Evolutionary conservation across 306 rosid species (phyloP), one percentile per base, ranked within the genome.

Genomic region (Trifolium dubium): DNA sequence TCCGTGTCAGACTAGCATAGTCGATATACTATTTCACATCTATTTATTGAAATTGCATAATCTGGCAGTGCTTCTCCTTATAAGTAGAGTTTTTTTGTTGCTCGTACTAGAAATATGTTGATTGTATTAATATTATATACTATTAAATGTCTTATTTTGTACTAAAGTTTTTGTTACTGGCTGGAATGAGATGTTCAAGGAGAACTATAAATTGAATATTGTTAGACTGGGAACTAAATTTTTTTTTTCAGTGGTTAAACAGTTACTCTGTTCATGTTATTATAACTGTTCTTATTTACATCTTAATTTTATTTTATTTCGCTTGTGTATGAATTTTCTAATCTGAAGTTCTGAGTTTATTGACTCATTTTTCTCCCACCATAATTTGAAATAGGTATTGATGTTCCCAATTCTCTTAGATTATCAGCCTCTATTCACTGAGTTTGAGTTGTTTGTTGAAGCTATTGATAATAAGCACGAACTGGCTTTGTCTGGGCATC

Each of bases 381-480:
- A 28, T 58, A 40, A 17, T 69, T 72, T 83, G 67, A 64, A 77
- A 67, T 86, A 93, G 98, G 94, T 89, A 63, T 81, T 94, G 80
- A 91, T 91, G 97, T 91, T 82, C 83, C 98, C 98, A 67, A 59
- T 74, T 77, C 89, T 94, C 43, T 75, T 94, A 78, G 96, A 85
- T 69, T 88, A 85, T 74, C 90, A 87, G 79, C 86, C 90, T 30
- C 69, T 94, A 71, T 94, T 88, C 77, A 77, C 85, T 18, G 95
- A 91, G 83, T 94, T 94, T 80, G 98, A 89, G 87, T 85, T 84
- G 65, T 94, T 94, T 78, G 92, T 94, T 46, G 98, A 89, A 88
- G 92, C 96, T 69, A 87, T 91, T 54, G 97, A 94, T 76, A 82
- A 67, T 79, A 85, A 86, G 82, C 97, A 94, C 46, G 98, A 94